Evolutionary conservation across 306 rosid genomes (phyloP).

Genomic region (Vigna reflexopilosa): DNA sequence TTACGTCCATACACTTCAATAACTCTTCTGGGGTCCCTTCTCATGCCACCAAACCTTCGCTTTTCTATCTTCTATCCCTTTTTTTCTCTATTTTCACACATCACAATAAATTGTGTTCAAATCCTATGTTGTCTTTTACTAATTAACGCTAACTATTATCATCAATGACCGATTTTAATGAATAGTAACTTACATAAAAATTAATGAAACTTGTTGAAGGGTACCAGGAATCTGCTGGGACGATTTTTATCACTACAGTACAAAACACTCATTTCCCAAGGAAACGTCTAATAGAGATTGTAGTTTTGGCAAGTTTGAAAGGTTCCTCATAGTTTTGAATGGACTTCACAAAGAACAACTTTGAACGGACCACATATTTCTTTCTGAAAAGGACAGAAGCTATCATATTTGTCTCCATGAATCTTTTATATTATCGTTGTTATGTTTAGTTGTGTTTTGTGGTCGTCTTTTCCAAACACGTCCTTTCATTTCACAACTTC

Average conservation of each 20-base stretch:
- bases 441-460: neutral
- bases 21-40: neutral
- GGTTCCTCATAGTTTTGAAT: neutral
- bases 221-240: neutral
- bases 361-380: conserved; percentile 11
- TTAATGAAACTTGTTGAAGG: neutral
- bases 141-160: no score
- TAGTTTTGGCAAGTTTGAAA: neutral
- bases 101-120: neutral
- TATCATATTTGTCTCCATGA: neutral
- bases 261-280: neutral
- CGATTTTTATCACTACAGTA: neutral
- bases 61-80: neutral
- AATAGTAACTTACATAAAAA: no score
- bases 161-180: no score
- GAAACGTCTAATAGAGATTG: neutral
- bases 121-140: neutral
- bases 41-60: neutral
- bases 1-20: neutral
- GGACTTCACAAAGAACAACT: no score
- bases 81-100: neutral
- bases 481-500: conserved; percentile 26
- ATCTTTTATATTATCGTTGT: neutral
- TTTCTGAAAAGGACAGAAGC: neutral
- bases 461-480: conserved; percentile 4